Evolutionary conservation across 345 rosid genomes (phyloP).

Genomic region (Pugionium dolabratum): DNA sequence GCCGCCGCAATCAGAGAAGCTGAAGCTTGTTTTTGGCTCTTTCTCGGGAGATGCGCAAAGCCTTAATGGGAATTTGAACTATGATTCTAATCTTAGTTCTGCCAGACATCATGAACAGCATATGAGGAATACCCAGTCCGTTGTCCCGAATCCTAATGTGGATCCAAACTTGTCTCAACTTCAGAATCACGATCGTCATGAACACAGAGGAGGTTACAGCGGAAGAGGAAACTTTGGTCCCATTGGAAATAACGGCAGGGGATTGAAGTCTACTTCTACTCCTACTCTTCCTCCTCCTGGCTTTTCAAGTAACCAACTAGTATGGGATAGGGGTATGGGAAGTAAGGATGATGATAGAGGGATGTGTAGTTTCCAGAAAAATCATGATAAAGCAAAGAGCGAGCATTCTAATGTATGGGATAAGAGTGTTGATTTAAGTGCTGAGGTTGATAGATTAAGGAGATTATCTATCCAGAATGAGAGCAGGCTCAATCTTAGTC

Average conservation of each 20-base stretch:
- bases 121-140: slow-evolving; percentile 42
- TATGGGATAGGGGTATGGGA: slow-evolving; percentile 38
- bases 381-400: slow-evolving; percentile 39
- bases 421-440: slow-evolving; percentile 34
- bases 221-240: slow-evolving; percentile 47
- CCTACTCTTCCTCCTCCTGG: slow-evolving; percentile 40
- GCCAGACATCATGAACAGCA: slow-evolving; percentile 38
- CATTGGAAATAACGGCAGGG: slow-evolving; percentile 41
- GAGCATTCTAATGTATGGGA: slow-evolving; percentile 38
- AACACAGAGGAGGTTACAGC: slow-evolving; percentile 37
- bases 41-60: slow-evolving; percentile 48
- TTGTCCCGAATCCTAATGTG: slow-evolving; percentile 32
- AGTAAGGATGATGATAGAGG: slow-evolving; percentile 26
- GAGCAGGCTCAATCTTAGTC: slow-evolving; percentile 43
- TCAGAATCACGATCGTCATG: slow-evolving; percentile 42
- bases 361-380: slow-evolving; percentile 42
- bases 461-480: slow-evolving; percentile 32
- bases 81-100: slow-evolving; percentile 37
- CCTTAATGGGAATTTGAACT: slow-evolving; percentile 39
- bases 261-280: slow-evolving; percentile 33
- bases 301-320: slow-evolving; percentile 39
- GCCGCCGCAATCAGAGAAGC: slow-evolving; percentile 36
- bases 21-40: slow-evolving; percentile 62
- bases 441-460: slow-evolving; percentile 45
- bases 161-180: slow-evolving; percentile 35